Conservation (phyloP, 768 basidiomycete species). For the Polyporus arcularius region DNA sequence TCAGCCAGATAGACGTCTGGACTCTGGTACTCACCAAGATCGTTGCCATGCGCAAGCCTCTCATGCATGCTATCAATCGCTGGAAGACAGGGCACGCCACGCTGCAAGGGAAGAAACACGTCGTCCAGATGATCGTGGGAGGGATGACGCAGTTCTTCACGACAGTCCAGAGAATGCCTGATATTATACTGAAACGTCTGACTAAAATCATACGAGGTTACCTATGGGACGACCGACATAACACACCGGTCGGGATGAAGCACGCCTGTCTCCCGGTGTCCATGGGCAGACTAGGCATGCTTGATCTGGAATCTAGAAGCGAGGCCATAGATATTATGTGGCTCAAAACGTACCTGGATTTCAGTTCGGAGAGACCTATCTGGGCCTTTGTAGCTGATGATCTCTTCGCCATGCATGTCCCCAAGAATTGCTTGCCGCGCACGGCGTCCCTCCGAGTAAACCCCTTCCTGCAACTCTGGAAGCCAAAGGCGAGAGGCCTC, state of each 20-base stretch:
- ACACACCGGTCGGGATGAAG: no score
- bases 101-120: constrained; percentile 6
- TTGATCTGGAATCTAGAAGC: constrained; percentile 12
- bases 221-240: constrained; percentile 5
- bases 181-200: not conserved
- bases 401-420: not conserved
- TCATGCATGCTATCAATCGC: not conserved
- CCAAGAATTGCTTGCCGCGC: not conserved
- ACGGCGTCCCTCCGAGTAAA: not conserved
- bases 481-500: not conserved
- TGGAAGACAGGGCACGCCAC: constrained; percentile 4
- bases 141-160: constrained; percentile 29
- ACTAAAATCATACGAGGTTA: not conserved
- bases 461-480: constrained; percentile 8
- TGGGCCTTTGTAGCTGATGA: constrained; percentile 19
- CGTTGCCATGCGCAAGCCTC: not conserved
- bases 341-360: constrained; percentile 7
- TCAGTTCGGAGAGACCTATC: not conserved
- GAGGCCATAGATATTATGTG: constrained; percentile 20
- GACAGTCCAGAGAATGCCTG: constrained; percentile 28
- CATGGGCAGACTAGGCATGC: not conserved
- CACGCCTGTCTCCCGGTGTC: not conserved
- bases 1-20: constrained; percentile 5
- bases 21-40: constrained; percentile 4
- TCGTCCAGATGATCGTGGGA: constrained; percentile 24